phyloP scores from a whole-genome alignment of 208 protist species.

The Trypanosoma lewisi region DNA sequence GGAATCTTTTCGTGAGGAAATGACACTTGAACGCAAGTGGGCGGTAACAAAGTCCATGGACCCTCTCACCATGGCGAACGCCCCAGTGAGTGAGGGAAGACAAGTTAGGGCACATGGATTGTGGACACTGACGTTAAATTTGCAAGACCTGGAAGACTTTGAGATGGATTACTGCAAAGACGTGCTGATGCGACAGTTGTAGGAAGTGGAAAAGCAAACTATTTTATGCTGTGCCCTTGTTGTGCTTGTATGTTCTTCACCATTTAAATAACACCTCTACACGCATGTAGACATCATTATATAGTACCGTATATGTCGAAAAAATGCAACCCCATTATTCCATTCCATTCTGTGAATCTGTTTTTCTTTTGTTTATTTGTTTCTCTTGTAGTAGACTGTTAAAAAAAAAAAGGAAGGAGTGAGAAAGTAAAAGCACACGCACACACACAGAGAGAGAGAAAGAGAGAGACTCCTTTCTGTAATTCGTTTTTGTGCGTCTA shows the following conservation, averaged over 20 bases:
- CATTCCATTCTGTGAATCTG: too few species aligned
- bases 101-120: conserved; percentile 76
- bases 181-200: conserved; percentile 71
- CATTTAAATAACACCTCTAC: too few species aligned
- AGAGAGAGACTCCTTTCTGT: background rate
- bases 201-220: background rate
- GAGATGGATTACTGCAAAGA: conserved; percentile 92
- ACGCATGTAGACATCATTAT: too few species aligned
- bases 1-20: conserved; percentile 69
- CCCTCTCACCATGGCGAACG: conserved; percentile 68
- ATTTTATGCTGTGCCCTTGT: too few species aligned
- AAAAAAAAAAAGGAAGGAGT: too few species aligned
- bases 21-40: conserved; percentile 88
- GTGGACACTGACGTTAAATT: conserved; percentile 88
- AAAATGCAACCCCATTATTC: too few species aligned
- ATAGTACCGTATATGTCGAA: too few species aligned
- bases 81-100: conserved; percentile 83
- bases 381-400: too few species aligned
- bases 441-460: background rate
- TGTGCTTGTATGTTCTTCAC: too few species aligned
- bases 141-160: conserved; percentile 91
- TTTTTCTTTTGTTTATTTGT: conserved; percentile 26
- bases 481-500: background rate
- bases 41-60: conserved; percentile 83
- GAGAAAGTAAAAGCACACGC: background rate